Evolutionary conservation across 2,329 filamentous ascomycete species (phyloP).

Genomic region (Penicillium italicum): DNA sequence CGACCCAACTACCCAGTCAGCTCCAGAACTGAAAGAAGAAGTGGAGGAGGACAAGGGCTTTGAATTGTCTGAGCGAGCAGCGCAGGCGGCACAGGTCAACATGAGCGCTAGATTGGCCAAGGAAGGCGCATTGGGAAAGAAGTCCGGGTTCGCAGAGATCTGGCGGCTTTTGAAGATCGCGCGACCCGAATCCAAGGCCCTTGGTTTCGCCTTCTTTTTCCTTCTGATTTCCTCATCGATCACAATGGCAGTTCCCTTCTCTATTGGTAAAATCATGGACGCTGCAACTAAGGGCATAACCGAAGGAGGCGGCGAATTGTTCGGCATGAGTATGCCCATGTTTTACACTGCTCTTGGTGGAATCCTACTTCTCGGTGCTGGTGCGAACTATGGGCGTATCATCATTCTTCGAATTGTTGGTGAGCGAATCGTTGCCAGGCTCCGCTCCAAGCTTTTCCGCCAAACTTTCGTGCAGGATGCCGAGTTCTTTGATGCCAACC

Average conservation of each 20-base stretch:
- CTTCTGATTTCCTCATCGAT: constrained; percentile 86
- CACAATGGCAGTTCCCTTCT: constrained; percentile 95
- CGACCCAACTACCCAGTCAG: constrained; percentile 31
- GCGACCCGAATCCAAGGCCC: constrained; percentile 72
- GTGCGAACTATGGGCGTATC: constrained; percentile 90
- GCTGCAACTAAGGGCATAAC: constrained; percentile 71
- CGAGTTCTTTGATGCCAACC: constrained; percentile 97
- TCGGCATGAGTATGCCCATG: constrained; percentile 78
- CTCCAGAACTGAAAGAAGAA: constrained; percentile 40
- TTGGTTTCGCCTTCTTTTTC: constrained; percentile 75
- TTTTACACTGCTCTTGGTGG: constrained; percentile 80
- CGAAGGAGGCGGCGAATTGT: constrained; percentile 64
- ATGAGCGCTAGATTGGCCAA: constrained; percentile 82
- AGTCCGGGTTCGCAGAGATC: constrained; percentile 69
- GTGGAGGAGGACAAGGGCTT: constrained; percentile 61
- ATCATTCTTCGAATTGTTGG: constrained; percentile 91
- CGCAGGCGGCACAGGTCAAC: constrained; percentile 83
- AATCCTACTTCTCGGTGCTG: constrained; percentile 77
- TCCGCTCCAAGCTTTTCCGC: constrained; percentile 85
- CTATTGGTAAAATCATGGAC: constrained; percentile 92
- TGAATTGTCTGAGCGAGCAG: constrained; percentile 74
- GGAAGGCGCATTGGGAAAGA: constrained; percentile 58
- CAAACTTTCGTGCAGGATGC: constrained; percentile 95
- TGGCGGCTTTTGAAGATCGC: constrained; percentile 87
- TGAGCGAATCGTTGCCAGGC: constrained; percentile 84